Conservation (phyloP, 495 filamentous ascomycete species). For the Aspergillus indologenus region DNA sequence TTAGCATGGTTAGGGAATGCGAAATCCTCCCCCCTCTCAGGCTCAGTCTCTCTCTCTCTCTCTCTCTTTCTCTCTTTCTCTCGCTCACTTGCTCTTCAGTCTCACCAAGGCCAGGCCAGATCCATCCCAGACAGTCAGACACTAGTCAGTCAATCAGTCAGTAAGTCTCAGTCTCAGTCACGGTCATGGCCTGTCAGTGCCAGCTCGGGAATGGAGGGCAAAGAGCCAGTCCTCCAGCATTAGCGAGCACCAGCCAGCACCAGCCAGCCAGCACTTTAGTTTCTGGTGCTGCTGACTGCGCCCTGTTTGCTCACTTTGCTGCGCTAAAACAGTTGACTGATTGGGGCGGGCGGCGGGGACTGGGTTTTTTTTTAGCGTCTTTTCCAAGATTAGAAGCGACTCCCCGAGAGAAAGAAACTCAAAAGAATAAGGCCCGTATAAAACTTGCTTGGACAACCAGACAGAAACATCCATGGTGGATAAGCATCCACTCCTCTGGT, state of each 20-base stretch:
- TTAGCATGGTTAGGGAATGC: conserved; percentile 15
- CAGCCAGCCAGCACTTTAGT: too few species aligned
- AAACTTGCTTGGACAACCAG: background rate
- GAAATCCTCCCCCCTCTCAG: conserved; percentile 2
- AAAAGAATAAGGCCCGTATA: background rate
- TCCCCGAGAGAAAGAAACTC: background rate
- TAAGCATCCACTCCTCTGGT: background rate
- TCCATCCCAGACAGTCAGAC: background rate
- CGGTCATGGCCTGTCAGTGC: too few species aligned
- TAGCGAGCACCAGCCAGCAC: background rate
- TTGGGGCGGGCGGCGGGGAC: conserved; percentile 6
- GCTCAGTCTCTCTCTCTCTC: background rate
- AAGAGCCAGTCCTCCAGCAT: conserved; percentile 1
- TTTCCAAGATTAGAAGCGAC: too few species aligned
- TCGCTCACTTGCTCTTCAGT: too few species aligned
- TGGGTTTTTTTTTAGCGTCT: background rate
- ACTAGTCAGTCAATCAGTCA: too few species aligned
- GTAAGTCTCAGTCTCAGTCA: too few species aligned
- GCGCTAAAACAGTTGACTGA: background rate
- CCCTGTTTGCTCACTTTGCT: conserved; percentile 26
- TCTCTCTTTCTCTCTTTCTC: too few species aligned
- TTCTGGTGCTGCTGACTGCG: conserved; percentile 18
- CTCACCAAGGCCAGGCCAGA: background rate
- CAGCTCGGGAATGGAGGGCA: too few species aligned
- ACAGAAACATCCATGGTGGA: conserved; percentile 1